Evolutionary conservation across 257 asterid genomes (phyloP).

Genomic region (Solanum etuberosum): DNA sequence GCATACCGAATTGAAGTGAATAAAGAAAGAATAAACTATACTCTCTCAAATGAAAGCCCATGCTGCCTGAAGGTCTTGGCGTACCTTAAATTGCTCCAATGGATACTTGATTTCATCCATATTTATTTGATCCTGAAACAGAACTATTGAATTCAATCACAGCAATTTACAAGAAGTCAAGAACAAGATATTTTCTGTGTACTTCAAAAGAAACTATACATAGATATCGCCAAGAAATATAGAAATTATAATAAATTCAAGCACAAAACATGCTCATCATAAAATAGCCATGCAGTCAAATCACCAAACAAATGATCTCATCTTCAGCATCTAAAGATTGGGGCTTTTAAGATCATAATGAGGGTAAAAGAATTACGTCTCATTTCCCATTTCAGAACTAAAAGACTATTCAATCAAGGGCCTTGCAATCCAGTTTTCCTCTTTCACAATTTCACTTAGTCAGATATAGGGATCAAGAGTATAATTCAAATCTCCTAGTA

Average conservation of each 20-base stretch:
- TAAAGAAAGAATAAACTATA: neutral
- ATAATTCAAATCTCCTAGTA: neutral
- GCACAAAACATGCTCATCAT: neutral
- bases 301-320: neutral
- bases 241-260: neutral
- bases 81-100: constrained; percentile 81
- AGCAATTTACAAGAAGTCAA: neutral
- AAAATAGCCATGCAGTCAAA: neutral
- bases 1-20: neutral
- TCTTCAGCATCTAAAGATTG: neutral
- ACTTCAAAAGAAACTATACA: neutral
- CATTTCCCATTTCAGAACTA: neutral
- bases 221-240: neutral
- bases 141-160: constrained; percentile 20
- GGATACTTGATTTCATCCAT: constrained; percentile 79
- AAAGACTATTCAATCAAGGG: neutral
- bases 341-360: neutral
- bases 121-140: constrained; percentile 82
- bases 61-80: constrained; percentile 1
- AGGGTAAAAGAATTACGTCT: neutral
- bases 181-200: neutral
- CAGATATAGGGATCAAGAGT: neutral
- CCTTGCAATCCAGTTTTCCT: neutral
- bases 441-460: neutral
- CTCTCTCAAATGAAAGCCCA: neutral